Conservation (phyloP, 805 yeast genomes). For the Wickerhamomyces bovis region DNA sequence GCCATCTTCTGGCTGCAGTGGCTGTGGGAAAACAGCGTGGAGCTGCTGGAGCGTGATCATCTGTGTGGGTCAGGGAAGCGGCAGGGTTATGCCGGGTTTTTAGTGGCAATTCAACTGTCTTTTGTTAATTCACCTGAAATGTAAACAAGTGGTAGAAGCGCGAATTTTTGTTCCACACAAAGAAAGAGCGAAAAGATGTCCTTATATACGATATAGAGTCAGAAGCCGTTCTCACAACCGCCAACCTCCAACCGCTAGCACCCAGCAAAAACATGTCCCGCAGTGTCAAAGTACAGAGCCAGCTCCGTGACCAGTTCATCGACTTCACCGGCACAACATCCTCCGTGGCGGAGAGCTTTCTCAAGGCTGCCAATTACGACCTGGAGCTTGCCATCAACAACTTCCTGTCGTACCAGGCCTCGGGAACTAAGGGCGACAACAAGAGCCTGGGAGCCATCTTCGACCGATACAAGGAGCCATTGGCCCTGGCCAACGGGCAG, state of each 20-base stretch:
- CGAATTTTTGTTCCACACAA: neutral
- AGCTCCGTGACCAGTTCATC: slow-evolving; percentile 24
- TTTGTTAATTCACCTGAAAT: no score
- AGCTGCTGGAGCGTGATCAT: slow-evolving; percentile 1
- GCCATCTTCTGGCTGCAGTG: slow-evolving; percentile 16
- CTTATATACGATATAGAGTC: no score
- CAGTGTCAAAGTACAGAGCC: slow-evolving; percentile 16
- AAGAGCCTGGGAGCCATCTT: slow-evolving; percentile 12
- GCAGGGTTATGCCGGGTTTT: neutral
- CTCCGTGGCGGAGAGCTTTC: slow-evolving; percentile 19
- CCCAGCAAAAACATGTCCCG: slow-evolving; percentile 18
- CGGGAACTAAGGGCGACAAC: slow-evolving; percentile 13
- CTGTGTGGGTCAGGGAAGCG: neutral
- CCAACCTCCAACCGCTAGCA: neutral
- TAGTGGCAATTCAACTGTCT: no score
- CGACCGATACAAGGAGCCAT: slow-evolving; percentile 19
- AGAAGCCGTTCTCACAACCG: neutral
- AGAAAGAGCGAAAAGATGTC: neutral
- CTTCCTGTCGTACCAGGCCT: slow-evolving; percentile 17
- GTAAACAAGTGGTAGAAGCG: neutral
- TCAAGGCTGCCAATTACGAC: slow-evolving; percentile 18
- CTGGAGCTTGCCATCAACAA: slow-evolving; percentile 25
- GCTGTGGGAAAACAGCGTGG: slow-evolving; percentile 11
- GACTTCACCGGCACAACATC: slow-evolving; percentile 23
- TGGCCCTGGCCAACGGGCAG: neutral